Base-by-base conservation (phyloP, 345 rosid genomes). In the Rhizophora mangle region DNA sequence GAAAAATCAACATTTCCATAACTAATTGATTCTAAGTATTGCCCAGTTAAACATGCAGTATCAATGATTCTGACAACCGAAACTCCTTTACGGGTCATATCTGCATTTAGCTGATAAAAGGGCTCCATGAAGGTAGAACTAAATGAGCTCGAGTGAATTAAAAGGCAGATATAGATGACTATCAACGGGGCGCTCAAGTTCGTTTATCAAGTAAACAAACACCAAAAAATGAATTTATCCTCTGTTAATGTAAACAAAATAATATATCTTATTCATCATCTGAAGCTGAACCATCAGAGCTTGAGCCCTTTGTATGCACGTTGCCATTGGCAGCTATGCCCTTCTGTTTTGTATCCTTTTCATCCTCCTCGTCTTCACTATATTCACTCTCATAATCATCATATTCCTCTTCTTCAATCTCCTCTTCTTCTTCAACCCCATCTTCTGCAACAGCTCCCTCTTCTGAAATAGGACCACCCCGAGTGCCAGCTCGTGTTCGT, bases 311-410 rank as follows among this genome's bases (percentile, higher is more conserved):
- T 76, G 79, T 77, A 58, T 74, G 76, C 46, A 70, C 80, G 0
- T 67, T 78, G 73, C 91, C 96, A 37, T 91, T 91, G 27, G 85
- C 87, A 15, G 74, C 72, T 34, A 55, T 60, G 36, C 75, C 86
- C 78, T 88, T 92, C 84, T 82, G 86, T 72, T 86, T 91, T 21
- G 74, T 80, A 70, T 84, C 86, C 72, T 77, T 82, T 43, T 88
- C 89, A 24, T 85, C 96, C 29, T 82, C 93, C 78, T 95, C 99
- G 30, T 95, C 96, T 80, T 90, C 96, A 32, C 96, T 89, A 78
- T 95, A 92, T 76, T 92, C 97, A 57, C 97, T 90, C 82, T 92
- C 98, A 13, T 92, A 90, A 80, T 95, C 96, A 68, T 88, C 92
- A 6, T 83, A 89, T 47, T 89, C 98, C 82, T 90, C 99, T 70